Conservation (phyloP, 768 basidiomycete genomes). For the Auriscalpium microsporum region DNA sequence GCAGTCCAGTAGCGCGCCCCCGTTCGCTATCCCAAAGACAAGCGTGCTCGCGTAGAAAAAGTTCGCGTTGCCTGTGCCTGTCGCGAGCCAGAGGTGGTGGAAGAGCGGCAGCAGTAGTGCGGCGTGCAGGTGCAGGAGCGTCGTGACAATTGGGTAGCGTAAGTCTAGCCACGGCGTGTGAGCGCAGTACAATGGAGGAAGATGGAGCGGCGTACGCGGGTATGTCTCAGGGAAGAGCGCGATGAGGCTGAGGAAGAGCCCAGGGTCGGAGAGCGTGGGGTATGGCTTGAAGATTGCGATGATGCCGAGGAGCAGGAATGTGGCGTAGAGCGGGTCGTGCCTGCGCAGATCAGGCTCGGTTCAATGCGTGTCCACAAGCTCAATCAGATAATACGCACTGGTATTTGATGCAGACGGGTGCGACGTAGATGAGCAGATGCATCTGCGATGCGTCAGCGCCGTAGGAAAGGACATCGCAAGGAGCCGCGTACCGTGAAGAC, state of each 20-base stretch:
- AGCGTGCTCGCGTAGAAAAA: conserved; percentile 96
- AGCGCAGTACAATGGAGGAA: too few species aligned
- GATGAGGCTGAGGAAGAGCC: conserved; percentile 76
- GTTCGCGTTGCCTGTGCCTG: conserved; percentile 94
- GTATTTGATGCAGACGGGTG: conserved; percentile 84
- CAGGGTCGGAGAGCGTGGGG: conserved; percentile 82
- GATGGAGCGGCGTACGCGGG: conserved; percentile 40
- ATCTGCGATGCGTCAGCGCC: conserved; percentile 35
- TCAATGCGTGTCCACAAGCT: too few species aligned
- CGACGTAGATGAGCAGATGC: conserved; percentile 75
- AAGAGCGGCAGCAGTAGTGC: conserved; percentile 83
- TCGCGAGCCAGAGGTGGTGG: conserved; percentile 82
- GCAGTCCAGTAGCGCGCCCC: conserved; percentile 74
- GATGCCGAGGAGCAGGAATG: conserved; percentile 67
- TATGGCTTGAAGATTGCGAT: conserved; percentile 86
- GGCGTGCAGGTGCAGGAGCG: conserved; percentile 76
- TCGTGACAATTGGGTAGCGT: conserved; percentile 76
- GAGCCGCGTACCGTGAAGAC: conserved; percentile 71
- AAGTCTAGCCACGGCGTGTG: conserved; percentile 46
- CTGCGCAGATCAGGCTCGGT: conserved; percentile 27
- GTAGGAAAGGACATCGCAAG: background rate
- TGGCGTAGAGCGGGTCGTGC: conserved; percentile 77
- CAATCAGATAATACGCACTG: conserved; percentile 39
- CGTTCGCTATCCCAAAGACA: conserved; percentile 85
- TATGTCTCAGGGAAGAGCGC: conserved; percentile 77